Evolutionary conservation across 352 stramenopile species (phyloP).

Genomic region (Thraustochytrium sp.): DNA sequence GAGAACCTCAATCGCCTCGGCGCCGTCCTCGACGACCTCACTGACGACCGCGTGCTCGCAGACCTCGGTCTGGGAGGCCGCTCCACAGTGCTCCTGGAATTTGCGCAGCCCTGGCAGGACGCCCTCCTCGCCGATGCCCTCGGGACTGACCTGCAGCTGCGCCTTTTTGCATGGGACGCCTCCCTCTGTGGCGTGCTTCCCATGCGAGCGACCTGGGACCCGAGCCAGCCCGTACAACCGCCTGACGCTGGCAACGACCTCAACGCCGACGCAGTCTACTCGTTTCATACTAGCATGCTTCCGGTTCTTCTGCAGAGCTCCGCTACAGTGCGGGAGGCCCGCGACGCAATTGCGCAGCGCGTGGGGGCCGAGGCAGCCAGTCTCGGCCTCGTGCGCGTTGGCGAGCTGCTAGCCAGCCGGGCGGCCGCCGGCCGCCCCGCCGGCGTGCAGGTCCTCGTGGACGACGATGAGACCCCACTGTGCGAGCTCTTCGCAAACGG

Average conservation of each 20-base stretch:
- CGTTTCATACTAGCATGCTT: not conserved
- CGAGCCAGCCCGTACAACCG: no score
- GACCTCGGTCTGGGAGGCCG: not conserved
- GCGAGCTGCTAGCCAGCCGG: not conserved
- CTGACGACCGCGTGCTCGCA: not conserved
- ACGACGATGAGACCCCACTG: not conserved
- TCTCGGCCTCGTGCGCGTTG: not conserved
- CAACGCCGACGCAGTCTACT: not conserved
- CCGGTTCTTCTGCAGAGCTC: not conserved
- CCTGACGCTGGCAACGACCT: not conserved
- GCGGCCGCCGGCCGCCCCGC: no score
- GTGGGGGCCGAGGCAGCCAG: not conserved
- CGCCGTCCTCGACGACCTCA: not conserved
- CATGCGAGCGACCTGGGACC: not conserved
- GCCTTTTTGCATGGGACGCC: not conserved
- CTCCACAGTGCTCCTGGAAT: constrained; percentile 3
- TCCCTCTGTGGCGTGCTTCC: not conserved
- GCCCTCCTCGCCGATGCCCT: no score
- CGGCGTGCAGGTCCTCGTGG: not conserved
- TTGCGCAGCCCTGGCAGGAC: not conserved
- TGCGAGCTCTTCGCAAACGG: not conserved
- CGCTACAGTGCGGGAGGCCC: not conserved
- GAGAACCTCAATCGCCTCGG: not conserved
- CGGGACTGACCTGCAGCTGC: not conserved
- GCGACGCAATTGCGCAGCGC: not conserved